These are phyloP conservation scores for Aspergillus ustus DNA, from an alignment of 2,329 filamentous ascomycete genomes.

Conservation along the genomic window DNA sequence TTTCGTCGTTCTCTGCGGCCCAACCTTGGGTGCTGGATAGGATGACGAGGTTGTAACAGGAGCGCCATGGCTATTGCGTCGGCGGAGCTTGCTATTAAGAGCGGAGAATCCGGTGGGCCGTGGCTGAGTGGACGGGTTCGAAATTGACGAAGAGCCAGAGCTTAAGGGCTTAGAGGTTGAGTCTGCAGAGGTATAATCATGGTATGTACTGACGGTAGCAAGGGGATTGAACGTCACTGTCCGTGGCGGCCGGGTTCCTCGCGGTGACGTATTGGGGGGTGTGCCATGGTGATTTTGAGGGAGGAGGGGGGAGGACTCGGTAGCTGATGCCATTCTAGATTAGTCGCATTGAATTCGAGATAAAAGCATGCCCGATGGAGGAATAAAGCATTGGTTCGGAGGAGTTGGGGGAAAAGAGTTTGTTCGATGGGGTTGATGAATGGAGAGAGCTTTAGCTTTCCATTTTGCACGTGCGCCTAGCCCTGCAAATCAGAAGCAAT, in stretches of 20 bases:
- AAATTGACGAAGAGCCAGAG: conserved; percentile 42
- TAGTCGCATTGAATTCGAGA: conserved; percentile 14
- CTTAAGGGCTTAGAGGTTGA: conserved; percentile 48
- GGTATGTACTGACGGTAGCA: conserved; percentile 50
- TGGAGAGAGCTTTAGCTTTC: conserved; percentile 21
- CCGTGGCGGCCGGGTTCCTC: conserved; percentile 41
- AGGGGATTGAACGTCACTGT: conserved; percentile 56
- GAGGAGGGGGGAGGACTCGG: conserved; percentile 50
- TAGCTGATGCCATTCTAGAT: conserved; percentile 40
- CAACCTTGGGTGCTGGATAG: conserved; percentile 70
- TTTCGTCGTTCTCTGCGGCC: conserved; percentile 92
- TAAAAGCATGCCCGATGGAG: conserved; percentile 25
- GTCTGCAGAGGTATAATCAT: conserved; percentile 46
- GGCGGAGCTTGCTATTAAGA: conserved; percentile 83
- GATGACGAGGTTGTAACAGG: conserved; percentile 51
- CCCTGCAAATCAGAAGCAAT: conserved; percentile 10
- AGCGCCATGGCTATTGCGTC: conserved; percentile 81
- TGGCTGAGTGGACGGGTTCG: conserved; percentile 32
- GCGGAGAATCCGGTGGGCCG: conserved; percentile 71
- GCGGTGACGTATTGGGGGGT: conserved; percentile 44
- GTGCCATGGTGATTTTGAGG: conserved; percentile 36
- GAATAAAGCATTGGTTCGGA: neutral
- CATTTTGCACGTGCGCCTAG: conserved; percentile 28
- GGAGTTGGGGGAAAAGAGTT: conserved; percentile 5
- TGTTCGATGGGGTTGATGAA: conserved; percentile 17